These are phyloP conservation scores for Sphaerostilbella broomeana DNA, from an alignment of 2,329 filamentous ascomycete species.

Conservation along the genomic window DNA sequence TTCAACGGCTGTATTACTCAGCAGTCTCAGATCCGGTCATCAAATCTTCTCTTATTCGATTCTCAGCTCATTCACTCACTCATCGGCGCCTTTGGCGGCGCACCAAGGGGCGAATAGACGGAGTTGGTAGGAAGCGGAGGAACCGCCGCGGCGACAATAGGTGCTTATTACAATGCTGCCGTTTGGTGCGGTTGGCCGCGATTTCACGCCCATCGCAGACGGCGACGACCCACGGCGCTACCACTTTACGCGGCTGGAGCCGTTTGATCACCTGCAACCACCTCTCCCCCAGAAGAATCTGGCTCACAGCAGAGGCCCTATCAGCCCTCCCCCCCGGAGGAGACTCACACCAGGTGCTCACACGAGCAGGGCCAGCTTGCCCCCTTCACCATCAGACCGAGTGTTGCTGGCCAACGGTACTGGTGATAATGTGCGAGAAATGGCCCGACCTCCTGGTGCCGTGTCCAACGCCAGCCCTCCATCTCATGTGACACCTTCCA, in stretches of 20 bases:
- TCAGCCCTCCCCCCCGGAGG: conserved; percentile 25
- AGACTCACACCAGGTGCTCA: conserved; percentile 14
- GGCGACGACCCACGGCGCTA: conserved; percentile 5
- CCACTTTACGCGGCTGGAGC: not conserved
- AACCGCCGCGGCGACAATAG: too few relatives aligned
- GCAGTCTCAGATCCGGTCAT: too few relatives aligned
- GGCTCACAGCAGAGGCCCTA: conserved; percentile 14
- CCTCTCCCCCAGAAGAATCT: too few relatives aligned
- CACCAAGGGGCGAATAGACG: too few relatives aligned
- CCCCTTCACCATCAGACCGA: not conserved
- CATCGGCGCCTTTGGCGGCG: too few relatives aligned
- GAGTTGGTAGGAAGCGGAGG: too few relatives aligned
- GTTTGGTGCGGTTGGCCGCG: conserved; percentile 1
- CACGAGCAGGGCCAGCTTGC: conserved; percentile 1
- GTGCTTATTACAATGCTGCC: too few relatives aligned
- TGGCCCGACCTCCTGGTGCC: conserved; percentile 19
- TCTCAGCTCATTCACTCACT: too few relatives aligned
- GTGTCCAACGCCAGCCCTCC: conserved; percentile 9
- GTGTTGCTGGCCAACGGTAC: conserved; percentile 8
- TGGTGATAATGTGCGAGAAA: conserved; percentile 18
- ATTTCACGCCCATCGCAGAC: conserved; percentile 1
- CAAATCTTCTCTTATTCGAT: too few relatives aligned
- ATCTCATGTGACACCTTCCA: conserved; percentile 1
- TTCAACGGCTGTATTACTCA: too few relatives aligned
- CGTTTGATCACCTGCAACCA: conserved; percentile 5